Base-by-base conservation (phyloP, 495 filamentous ascomycete species). In the Patellaria atrata region DNA sequence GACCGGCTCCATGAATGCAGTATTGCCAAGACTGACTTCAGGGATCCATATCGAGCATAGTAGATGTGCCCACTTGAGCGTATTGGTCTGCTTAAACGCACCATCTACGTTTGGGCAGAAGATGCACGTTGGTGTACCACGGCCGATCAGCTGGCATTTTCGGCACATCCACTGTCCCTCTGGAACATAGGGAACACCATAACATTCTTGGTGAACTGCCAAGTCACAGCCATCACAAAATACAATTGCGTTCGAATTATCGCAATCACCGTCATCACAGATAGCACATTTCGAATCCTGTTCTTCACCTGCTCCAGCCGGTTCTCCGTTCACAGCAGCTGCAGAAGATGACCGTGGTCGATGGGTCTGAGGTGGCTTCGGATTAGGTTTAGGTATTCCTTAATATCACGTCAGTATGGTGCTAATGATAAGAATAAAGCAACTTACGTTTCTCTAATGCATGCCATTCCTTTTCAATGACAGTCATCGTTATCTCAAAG, bases 241-340 rank as follows among this genome's bases (percentile, higher is more conserved):
- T 15, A 99, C 91, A 50, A 99, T 99, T 5, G 89, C 91, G 56
- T 99, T 99, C n/a, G 86, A 84, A 53, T 96, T 99, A 59, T 96
- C 89, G 48, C 91, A 96, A 49, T 99, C 89, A 19, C 89, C 91
- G 52, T 96, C 89, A 52, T 96, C 89, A 45, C 89, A 99, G 30
- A 99, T 91, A 20, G 81, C 87, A 50, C 89, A 99, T 54, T 94
- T 96, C 53, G 75, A 92, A 47, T 96, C 89, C 49, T 93, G 87
- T 51, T 96, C 89, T 54, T 94, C 89, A 16, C 84, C 85, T 3
- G 72, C 57, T 4, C 63, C 81, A 35, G 74, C 75, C 13, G 77
- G 74, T 55, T 93, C 87, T 21, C 85, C 84, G 58, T 89, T 94
- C 17, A 92, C 83, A 17, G 82, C 85, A 8, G 79, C 86, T 23